Evolutionary conservation across 441 rosid genomes (phyloP).

Genomic region (Mallotus japonicus): DNA sequence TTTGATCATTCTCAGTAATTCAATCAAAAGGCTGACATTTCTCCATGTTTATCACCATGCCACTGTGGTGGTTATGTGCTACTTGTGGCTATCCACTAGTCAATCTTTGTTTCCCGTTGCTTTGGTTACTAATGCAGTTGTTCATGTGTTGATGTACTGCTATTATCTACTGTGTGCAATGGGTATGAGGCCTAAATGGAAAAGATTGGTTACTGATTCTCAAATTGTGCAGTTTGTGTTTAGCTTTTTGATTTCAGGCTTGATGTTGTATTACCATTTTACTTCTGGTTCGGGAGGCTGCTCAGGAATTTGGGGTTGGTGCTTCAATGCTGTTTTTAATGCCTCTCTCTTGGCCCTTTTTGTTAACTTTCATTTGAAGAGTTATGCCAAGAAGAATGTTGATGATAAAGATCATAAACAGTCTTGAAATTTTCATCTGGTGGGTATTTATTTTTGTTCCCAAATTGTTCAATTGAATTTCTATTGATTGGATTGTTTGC

Average conservation of each 20-base stretch:
- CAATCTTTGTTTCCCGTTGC: constrained; percentile 61
- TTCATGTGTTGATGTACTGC: constrained; percentile 57
- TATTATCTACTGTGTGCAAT: constrained; percentile 49
- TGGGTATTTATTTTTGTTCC: background rate
- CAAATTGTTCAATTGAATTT: background rate
- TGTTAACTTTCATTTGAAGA: constrained; percentile 47
- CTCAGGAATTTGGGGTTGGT: constrained; percentile 57
- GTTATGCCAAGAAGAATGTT: constrained; percentile 24
- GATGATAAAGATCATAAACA: constrained; percentile 4
- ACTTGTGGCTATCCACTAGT: constrained; percentile 43
- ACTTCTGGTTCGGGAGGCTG: constrained; percentile 38
- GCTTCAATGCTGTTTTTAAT: constrained; percentile 57
- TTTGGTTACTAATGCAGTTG: constrained; percentile 46
- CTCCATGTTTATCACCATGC: constrained; percentile 77
- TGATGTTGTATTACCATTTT: constrained; percentile 54
- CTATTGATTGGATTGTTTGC: too few relatives aligned
- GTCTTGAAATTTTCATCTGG: background rate
- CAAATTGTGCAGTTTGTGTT: constrained; percentile 66
- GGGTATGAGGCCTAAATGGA: constrained; percentile 62
- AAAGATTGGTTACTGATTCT: constrained; percentile 53
- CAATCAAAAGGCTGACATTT: constrained; percentile 53
- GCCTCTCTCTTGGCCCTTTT: constrained; percentile 55
- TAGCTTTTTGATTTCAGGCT: constrained; percentile 45
- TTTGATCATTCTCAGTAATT: constrained; percentile 43
- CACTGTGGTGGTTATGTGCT: constrained; percentile 58